These are phyloP conservation scores for Phytophthora vignae DNA, from an alignment of 352 stramenopile species.

Conservation along the genomic window DNA sequence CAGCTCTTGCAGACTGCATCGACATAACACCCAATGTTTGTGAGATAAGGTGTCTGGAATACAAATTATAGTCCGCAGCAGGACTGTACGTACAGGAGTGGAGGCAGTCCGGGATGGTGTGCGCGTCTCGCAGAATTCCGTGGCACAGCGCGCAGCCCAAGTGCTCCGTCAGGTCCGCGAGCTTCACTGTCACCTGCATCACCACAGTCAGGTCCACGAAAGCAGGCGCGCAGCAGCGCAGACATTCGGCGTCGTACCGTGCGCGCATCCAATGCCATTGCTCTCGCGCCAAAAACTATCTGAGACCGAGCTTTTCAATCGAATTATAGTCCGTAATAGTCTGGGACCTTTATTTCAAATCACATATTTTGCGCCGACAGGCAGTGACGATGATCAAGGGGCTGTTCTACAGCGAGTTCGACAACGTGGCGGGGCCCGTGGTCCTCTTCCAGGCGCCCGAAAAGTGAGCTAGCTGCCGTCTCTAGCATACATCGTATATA, in stretches of 20 bases:
- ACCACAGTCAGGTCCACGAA: constrained; percentile 3
- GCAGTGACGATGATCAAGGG: constrained; percentile 72
- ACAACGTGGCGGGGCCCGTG: constrained; percentile 91
- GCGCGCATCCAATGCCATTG: constrained; percentile 36
- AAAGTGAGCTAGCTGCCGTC: constrained; percentile 48
- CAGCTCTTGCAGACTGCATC: constrained; percentile 86
- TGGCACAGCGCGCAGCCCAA: constrained; percentile 74
- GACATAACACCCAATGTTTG: no score
- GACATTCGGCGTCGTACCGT: constrained; percentile 23
- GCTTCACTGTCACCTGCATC: constrained; percentile 55
- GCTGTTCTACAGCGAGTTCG: constrained; percentile 93
- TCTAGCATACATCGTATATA: no score
- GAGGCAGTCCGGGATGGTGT: constrained; percentile 86
- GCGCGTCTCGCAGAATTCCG: constrained; percentile 74
- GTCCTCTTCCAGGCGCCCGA: constrained; percentile 90
- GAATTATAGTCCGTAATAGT: constrained; percentile 9
- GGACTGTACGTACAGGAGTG: constrained; percentile 67
- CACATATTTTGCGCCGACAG: not conserved
- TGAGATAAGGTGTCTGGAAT: no score
- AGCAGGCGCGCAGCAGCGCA: not conserved
- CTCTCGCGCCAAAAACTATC: constrained; percentile 24
- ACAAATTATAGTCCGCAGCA: not conserved
- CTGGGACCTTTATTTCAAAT: not conserved
- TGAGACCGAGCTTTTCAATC: constrained; percentile 16
- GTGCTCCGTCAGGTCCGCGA: constrained; percentile 66